Evolutionary conservation across 805 yeast genomes (phyloP), one percentile per base, ranked within the genome.

Genomic region (Candida gorgasii): DNA sequence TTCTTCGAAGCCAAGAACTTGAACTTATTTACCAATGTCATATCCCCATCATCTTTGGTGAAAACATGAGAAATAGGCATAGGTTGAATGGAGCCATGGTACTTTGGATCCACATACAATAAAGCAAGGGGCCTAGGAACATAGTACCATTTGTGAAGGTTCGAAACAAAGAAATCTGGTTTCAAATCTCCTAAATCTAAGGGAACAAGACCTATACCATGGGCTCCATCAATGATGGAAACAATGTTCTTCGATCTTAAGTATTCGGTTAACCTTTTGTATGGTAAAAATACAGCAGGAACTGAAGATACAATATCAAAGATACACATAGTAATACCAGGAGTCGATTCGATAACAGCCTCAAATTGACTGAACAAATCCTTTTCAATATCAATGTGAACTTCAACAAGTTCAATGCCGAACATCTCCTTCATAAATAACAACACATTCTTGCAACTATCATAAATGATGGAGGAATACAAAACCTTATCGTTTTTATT

Each of bases 181-280:
- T 68, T 48, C 17, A 75, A 48, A 9, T 53, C 53, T 9, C 57
- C 59, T 26, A 80, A 49, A 35, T 70, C 63, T n/a, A 76, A 41
- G 31, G 74, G 73, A 22, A 77, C 51, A 42, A 72, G 61, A 0
- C 92, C 92, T 26, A 79, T 67, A 1, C 79, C 75, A 54, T 85
- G 92, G 4, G 90, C 92, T 11, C 85, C 92, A 57, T 85, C 92
- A 18, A 85, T 72, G 32, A 82, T 59, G 3, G 86, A 77, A 35
- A 80, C 46, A 4, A 78, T 76, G 11, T 62, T 58, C 36, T 76
- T 59, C 38, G 73, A 58, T 11, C 62, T 57, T 48, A 88, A 79
- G 31, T 77, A 51, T 5, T 55, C 46, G 3, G 71, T 65, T 35
- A 84, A 49, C 39, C 65, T 54, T 45, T 72, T 71, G 57, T 71